Percentiles rank a stretch among this genome's conserved stretches.
Evolutionary conservation across 495 filamentous ascomycete genomes (phyloP).

Genomic region (Penicillium herquei): DNA sequence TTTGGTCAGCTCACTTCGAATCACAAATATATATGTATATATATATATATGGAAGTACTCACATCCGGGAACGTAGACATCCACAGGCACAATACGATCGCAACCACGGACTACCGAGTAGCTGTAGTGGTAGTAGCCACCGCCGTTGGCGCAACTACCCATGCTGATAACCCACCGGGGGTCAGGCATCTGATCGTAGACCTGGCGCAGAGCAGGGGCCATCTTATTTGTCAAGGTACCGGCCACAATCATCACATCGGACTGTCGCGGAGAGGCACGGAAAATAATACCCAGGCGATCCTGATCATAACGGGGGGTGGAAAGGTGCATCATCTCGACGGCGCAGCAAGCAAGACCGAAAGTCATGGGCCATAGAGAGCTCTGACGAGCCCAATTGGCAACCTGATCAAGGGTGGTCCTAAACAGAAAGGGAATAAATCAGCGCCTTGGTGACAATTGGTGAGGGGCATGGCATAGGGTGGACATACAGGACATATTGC

Average conservation of each 20-base stretch:
- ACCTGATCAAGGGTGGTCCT: constrained; percentile 91
- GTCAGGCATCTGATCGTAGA: constrained; percentile 98
- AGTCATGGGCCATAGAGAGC: constrained; percentile 95
- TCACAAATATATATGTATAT: not conserved
- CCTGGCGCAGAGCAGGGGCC: constrained; percentile 90
- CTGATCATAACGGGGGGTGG: constrained; percentile 93
- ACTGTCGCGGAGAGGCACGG: constrained; percentile 91
- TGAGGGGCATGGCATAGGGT: not conserved
- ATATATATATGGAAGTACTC: constrained; percentile 30
- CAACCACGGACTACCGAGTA: constrained; percentile 91
- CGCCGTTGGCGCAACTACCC: constrained; percentile 93
- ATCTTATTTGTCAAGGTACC: constrained; percentile 98
- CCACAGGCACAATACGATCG: constrained; percentile 91
- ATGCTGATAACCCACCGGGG: constrained; percentile 94
- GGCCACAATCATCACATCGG: constrained; percentile 97
- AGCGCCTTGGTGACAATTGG: not conserved
- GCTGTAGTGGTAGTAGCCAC: constrained; percentile 96
- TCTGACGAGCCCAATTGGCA: constrained; percentile 92
- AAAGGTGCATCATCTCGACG: constrained; percentile 98
- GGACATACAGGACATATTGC: constrained; percentile 92
- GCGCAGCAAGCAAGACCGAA: constrained; percentile 97
- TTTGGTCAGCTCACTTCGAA: constrained; percentile 17
- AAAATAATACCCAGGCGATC: constrained; percentile 97
- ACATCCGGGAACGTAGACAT: constrained; percentile 94
- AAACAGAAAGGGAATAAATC: constrained; percentile 11